Conservation (phyloP, 164 flowering plant species). For the Vitis rupestris region DNA sequence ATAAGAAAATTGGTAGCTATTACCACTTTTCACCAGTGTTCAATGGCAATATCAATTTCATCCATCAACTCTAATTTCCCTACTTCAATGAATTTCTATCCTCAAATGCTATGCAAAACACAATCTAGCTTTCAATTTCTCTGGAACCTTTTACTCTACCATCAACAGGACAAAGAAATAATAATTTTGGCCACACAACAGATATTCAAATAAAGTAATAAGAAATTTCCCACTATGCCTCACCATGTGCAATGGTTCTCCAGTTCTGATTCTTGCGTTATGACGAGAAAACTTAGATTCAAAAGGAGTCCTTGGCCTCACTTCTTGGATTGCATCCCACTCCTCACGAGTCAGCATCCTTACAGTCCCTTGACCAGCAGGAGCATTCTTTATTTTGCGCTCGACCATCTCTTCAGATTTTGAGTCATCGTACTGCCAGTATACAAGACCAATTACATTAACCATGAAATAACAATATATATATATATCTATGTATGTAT, state of each 20-base stretch:
- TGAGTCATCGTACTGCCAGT: constrained; percentile 67
- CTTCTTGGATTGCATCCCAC: constrained; percentile 77
- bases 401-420: constrained; percentile 77
- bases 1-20: no score
- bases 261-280: constrained; percentile 79
- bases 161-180: no score
- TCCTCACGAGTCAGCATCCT: constrained; percentile 92
- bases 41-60: no score
- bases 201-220: no score
- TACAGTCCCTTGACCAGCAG: constrained; percentile 78
- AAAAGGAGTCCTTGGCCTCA: constrained; percentile 92
- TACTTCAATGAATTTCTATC: no score
- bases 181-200: no score
- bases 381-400: constrained; percentile 75
- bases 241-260: constrained; percentile 65
- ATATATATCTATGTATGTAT: background rate
- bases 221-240: constrained; percentile 4
- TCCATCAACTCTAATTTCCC: no score
- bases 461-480: background rate
- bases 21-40: no score
- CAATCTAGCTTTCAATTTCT: no score
- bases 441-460: background rate
- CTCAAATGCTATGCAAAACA: no score
- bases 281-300: constrained; percentile 92
- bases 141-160: no score